These are phyloP conservation scores for Suhomyces bolitotheri DNA, from an alignment of 1,139 yeast genomes.

Conservation along the genomic window DNA sequence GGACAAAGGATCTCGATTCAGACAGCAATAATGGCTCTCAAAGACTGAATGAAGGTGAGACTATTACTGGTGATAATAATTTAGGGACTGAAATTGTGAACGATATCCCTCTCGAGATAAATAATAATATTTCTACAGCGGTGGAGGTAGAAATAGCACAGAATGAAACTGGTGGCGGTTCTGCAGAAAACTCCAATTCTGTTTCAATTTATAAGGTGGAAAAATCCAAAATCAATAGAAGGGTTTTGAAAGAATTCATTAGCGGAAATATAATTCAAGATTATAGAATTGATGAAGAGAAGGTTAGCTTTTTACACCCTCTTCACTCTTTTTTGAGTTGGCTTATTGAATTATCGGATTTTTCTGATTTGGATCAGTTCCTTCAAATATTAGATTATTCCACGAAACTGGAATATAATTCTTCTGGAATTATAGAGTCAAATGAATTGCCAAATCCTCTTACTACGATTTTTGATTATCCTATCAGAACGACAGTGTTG, in stretches of 20 bases:
- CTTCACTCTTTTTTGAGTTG: slow-evolving; percentile 72
- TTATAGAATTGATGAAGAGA: slow-evolving; percentile 36
- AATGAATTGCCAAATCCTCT: slow-evolving; percentile 24
- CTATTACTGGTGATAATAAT: not conserved
- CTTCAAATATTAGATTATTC: slow-evolving; percentile 18
- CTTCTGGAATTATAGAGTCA: slow-evolving; percentile 13
- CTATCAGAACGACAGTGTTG: slow-evolving; percentile 67
- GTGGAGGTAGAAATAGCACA: slow-evolving; percentile 1
- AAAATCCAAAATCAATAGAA: slow-evolving; percentile 10
- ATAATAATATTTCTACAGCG: not conserved
- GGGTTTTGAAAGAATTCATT: slow-evolving; percentile 24
- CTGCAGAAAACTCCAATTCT: too few species aligned
- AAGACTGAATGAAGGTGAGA: not conserved
- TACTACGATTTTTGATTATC: slow-evolving; percentile 61
- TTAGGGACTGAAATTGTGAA: not conserved
- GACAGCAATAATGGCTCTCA: not conserved
- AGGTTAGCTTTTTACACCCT: slow-evolving; percentile 78
- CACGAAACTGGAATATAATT: slow-evolving; percentile 4
- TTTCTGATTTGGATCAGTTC: slow-evolving; percentile 25
- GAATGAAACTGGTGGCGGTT: not conserved
- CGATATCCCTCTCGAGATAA: not conserved
- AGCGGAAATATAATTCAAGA: slow-evolving; percentile 26
- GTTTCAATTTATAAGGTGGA: not conserved
- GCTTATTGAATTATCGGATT: slow-evolving; percentile 58
- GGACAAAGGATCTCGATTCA: not conserved